Evolutionary conservation across 1,284 basidiomycete species (phyloP).

Genomic region (Microbotryomycetes sp.): DNA sequence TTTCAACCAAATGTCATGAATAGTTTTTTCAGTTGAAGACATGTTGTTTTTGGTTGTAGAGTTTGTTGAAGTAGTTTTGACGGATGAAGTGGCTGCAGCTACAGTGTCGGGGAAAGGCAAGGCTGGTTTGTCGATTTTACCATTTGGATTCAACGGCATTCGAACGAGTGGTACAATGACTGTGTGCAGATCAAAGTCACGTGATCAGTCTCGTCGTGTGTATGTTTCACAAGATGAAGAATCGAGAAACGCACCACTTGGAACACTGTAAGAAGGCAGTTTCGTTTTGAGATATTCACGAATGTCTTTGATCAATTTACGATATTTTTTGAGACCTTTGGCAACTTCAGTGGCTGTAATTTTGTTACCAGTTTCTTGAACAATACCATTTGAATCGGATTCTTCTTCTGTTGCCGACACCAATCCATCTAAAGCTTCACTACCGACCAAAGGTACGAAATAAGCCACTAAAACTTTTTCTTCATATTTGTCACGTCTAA

Average conservation of each 20-base stretch:
- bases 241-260: conserved; percentile 56
- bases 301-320: conserved; percentile 84
- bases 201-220: conserved; percentile 9
- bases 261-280: conserved; percentile 86
- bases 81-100: conserved; percentile 52
- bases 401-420: conserved; percentile 50
- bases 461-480: conserved; percentile 98
- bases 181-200: conserved; percentile 39
- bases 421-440: conserved; percentile 60
- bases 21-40: conserved; percentile 68
- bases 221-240: conserved; percentile 7
- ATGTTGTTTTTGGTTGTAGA: conserved; percentile 42
- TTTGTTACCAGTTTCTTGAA: conserved; percentile 45
- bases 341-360: conserved; percentile 50
- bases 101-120: conserved; percentile 98
- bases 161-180: conserved; percentile 90
- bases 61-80: conserved; percentile 31
- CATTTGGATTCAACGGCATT: conserved; percentile 98
- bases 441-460: conserved; percentile 82
- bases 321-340: conserved; percentile 71
- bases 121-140: conserved; percentile 98
- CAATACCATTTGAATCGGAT: conserved; percentile 53
- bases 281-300: conserved; percentile 96
- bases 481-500: conserved; percentile 96
- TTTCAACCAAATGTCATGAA: conserved; percentile 73